Evolutionary conservation across 192 early-diverging fungal genomes (phyloP), one percentile per base, ranked within the genome.

Genomic region (Backusella luteola): DNA sequence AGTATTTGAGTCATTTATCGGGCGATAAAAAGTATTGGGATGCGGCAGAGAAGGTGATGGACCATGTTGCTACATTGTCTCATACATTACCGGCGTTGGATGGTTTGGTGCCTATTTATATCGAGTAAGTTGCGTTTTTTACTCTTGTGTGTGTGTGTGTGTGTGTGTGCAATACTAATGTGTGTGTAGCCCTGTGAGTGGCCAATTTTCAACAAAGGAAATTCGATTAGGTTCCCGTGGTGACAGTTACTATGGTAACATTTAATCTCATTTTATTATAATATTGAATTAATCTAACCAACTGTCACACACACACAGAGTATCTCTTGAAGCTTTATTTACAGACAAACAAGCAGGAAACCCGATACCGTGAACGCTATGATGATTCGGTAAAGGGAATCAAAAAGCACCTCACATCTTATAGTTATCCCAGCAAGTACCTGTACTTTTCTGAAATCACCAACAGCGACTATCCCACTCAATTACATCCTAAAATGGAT

Each of bases 301-400:
- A 19, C 15, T 11, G 7, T 21, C 19, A 14, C 11, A 63, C 42
- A 19, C 29, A 32, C 32, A 32, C 78, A 93, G 95, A 98, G 87
- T 98, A 98, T 81, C 85, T 94, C 66, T 88, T 93, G 29, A 98
- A 98, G 81, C 95, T 97, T 80, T 95, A 93, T 66, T 81, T 97
- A 3, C 89, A 93, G 73, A 92, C 93, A 0, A 84, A 86, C 66
- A 81, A 86, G 53, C 85, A 80, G 9, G 91, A 94, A 73, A 53
- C 80, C 11, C 78, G 87, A 36, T 95, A 90, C 83, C 90, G 85
- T 34, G 78, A 86, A 9, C 91, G 91, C 84, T 97, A 92, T 70
- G 85, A 89, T 59, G 77, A 85, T 32, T 84, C 94, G 0, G 76
- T 90, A 0, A 81, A 83, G 6, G 93, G 92, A 0, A 86, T 96